Percentiles rank a stretch among this genome's conserved stretches.
These are phyloP conservation scores for Fusarium sp. DNA, from an alignment of 2,329 filamentous ascomycete species.

Conservation along the genomic window DNA sequence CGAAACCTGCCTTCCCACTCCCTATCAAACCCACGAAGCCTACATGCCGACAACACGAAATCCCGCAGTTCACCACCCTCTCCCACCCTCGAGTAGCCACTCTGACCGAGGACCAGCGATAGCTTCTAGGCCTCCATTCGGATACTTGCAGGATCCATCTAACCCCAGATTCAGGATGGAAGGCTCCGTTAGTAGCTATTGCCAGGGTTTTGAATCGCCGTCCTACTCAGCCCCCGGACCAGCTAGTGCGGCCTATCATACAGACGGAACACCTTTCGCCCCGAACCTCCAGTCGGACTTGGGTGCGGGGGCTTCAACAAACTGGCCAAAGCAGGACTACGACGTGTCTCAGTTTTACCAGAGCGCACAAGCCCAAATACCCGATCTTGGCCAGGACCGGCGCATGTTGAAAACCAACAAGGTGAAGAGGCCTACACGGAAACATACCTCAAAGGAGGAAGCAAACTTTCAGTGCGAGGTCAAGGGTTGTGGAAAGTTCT, in stretches of 20 bases:
- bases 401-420: slow-evolving; percentile 36
- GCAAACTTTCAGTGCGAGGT: slow-evolving; percentile 77
- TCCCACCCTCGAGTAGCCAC: slow-evolving; percentile 30
- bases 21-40: slow-evolving; percentile 59
- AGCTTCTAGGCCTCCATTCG: slow-evolving; percentile 34
- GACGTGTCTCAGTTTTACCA: slow-evolving; percentile 40
- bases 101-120: slow-evolving; percentile 31
- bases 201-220: slow-evolving; percentile 34
- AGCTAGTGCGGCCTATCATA: slow-evolving; percentile 29
- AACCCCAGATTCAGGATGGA: slow-evolving; percentile 36
- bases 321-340: slow-evolving; percentile 42
- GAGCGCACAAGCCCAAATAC: slow-evolving; percentile 32
- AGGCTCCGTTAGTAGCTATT: slow-evolving; percentile 30
- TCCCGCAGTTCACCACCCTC: slow-evolving; percentile 31
- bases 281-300: slow-evolving; percentile 32
- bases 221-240: slow-evolving; percentile 36
- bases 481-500: slow-evolving; percentile 79
- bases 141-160: slow-evolving; percentile 39
- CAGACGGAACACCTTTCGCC: slow-evolving; percentile 37
- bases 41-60: slow-evolving; percentile 55
- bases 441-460: slow-evolving; percentile 73
- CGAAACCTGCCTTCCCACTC: slow-evolving; percentile 52
- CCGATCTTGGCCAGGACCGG: slow-evolving; percentile 39
- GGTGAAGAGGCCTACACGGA: slow-evolving; percentile 56
- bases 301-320: slow-evolving; percentile 19